Conservation (phyloP, 148 eudicot species). For the Rhododendron ferrugineum region DNA sequence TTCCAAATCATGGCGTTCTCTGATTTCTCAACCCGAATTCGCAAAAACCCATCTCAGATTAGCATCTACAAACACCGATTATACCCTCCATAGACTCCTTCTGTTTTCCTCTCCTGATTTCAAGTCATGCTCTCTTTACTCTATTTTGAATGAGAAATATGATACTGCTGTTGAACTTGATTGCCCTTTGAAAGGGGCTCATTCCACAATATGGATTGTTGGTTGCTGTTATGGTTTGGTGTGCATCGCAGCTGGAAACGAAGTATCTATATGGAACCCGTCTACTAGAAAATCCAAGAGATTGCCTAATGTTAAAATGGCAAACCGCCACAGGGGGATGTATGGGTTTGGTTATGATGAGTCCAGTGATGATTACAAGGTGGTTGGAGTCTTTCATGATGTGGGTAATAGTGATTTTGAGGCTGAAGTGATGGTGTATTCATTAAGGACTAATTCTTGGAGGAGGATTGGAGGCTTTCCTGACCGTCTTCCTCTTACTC, state of each 20-base stretch:
- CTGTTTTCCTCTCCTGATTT: neutral
- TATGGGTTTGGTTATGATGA: neutral
- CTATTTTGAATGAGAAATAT: neutral
- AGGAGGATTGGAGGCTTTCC: slow-evolving; percentile 18
- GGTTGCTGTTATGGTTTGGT: slow-evolving; percentile 24
- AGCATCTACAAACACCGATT: neutral
- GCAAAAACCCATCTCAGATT: slow-evolving; percentile 6
- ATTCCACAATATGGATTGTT: neutral
- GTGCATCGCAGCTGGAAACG: slow-evolving; percentile 12
- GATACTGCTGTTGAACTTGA: neutral
- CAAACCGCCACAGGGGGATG: neutral
- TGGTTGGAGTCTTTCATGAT: neutral
- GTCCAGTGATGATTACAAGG: neutral
- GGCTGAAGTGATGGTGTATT: slow-evolving; percentile 22
- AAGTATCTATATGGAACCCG: neutral
- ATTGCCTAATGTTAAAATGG: neutral
- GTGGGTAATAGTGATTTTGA: neutral
- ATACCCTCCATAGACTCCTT: neutral
- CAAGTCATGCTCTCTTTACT: neutral
- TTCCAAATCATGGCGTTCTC: slow-evolving; percentile 24
- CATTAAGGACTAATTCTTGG: slow-evolving; percentile 22
- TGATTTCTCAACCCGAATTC: slow-evolving; percentile 35
- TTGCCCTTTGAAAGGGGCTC: neutral
- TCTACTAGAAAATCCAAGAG: slow-evolving; percentile 12
- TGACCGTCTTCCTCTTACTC: neutral